Evolutionary conservation across 192 early-diverging fungal species (phyloP).

Genomic region (Ramicandelaber brevisporus): DNA sequence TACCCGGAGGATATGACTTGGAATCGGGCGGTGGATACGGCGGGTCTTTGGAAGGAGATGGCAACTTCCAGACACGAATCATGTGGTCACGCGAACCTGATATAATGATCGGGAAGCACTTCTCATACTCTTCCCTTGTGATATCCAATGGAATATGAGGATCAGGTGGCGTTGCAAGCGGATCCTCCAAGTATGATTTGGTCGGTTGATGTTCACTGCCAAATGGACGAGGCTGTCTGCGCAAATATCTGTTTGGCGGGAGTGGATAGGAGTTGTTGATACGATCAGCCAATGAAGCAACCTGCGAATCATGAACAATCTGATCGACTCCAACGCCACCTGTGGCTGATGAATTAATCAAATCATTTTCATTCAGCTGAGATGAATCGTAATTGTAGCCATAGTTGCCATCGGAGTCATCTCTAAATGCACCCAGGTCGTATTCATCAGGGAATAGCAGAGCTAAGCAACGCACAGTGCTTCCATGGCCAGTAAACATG

Average conservation of each 20-base stretch:
- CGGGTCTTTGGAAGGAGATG: slow-evolving; percentile 35
- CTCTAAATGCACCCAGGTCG: too few species aligned
- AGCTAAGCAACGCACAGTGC: slow-evolving; percentile 80
- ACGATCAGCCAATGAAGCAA: background rate
- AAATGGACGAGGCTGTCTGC: slow-evolving; percentile 2
- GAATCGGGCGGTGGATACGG: slow-evolving; percentile 6
- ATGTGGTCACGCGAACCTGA: slow-evolving; percentile 90
- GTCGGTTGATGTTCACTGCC: background rate
- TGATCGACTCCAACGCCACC: too few species aligned
- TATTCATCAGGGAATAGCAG: slow-evolving; percentile 52
- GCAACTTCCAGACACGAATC: slow-evolving; percentile 76
- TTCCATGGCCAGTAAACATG: slow-evolving; percentile 79
- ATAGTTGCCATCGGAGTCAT: too few species aligned
- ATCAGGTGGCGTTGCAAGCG: too few species aligned
- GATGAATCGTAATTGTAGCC: too few species aligned
- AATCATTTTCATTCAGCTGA: too few species aligned
- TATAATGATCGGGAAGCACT: slow-evolving; percentile 58
- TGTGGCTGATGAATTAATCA: too few species aligned
- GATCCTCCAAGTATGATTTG: background rate
- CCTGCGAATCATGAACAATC: too few species aligned
- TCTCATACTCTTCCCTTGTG: slow-evolving; percentile 27
- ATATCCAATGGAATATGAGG: too few species aligned
- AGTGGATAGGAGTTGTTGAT: background rate
- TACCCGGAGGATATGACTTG: background rate
- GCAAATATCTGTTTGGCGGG: background rate